phyloP scores from a whole-genome alignment of 495 filamentous ascomycete species.

The Xylaria curta region DNA sequence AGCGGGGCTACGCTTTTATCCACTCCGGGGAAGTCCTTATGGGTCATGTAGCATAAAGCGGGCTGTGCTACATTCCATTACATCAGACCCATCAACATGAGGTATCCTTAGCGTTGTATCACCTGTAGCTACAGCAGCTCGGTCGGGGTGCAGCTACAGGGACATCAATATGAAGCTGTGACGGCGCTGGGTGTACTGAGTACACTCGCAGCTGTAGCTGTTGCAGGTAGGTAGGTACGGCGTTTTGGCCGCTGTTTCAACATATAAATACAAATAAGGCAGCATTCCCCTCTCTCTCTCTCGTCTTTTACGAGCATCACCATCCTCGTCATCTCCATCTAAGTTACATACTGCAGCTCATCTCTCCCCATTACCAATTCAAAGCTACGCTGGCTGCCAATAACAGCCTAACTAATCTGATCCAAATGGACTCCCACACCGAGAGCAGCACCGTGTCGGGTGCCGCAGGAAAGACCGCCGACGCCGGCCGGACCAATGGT shows the following conservation, averaged over 20 bases:
- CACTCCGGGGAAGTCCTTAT: slow-evolving; percentile 16
- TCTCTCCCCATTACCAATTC: neutral
- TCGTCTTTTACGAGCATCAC: neutral
- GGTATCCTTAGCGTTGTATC: neutral
- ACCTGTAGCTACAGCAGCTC: neutral
- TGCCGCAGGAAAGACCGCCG: slow-evolving; percentile 26
- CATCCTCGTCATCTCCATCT: neutral
- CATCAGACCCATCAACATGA: slow-evolving; percentile 17
- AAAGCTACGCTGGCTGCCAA: slow-evolving; percentile 20
- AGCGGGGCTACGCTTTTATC: neutral
- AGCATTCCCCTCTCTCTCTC: neutral
- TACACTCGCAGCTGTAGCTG: neutral
- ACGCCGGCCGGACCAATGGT: slow-evolving; percentile 32
- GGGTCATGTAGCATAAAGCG: neutral
- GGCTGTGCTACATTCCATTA: slow-evolving; percentile 21
- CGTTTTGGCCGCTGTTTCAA: neutral
- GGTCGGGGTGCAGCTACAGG: neutral
- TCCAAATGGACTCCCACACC: slow-evolving; percentile 25
- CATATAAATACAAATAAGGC: slow-evolving; percentile 17
- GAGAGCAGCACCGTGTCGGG: slow-evolving; percentile 31
- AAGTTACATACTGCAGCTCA: neutral
- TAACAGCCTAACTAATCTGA: slow-evolving; percentile 18
- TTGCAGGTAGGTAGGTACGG: too few relatives aligned
- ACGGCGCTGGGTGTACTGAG: neutral
- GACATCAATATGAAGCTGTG: slow-evolving; percentile 2